Base-by-base conservation (phyloP, 306 rosid species). In the Cicer pinnatifidum region DNA sequence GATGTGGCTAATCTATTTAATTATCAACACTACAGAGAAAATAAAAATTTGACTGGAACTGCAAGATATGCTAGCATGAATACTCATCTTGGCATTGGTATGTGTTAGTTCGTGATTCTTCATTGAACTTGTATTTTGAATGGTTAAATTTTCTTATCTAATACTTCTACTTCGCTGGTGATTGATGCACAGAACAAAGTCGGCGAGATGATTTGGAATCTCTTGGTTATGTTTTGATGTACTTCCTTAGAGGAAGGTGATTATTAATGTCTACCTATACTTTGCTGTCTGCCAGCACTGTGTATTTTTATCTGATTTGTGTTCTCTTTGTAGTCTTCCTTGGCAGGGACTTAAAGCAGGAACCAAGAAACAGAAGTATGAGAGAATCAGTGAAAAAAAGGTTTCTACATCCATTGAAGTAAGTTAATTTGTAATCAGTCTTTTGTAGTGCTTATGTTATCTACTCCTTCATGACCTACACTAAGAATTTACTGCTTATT, bases 281-380 rank as follows among this genome's bases (percentile, higher is more conserved):
- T 81, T 67, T 39, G 41, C 11, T 59, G 39, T 77, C 20, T 78
- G 63, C 82, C 47, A 13, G 15, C 65, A 60, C 39, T 77, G 5
- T 82, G 23, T 69, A 50, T 63, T 72, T 17, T 47, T 65, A 58
- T 82, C 77, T 84, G 72, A 74, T 78, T 57, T 57, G 20, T 23
- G 38, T 72, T 78, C 79, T 54, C 66, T 62, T 44, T 59, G 75
- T 68, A 94, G 97, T 76, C 98, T 94, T 87, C 97, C 98, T 44
- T 94, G 98, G 98, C 98, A 94, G 84, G 98, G 98, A 68, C 86
- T 94, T 73, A 94, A 89, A 88, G 98, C 97, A 9, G 98, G 97
- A 73, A 94, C 91, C 5, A 91, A 94, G 91, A 94, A 94, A 75
- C 97, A 91, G 64, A 94, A 94, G 80, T 94, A 91, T 9, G 98